A percentile compares a stretch with the other conserved stretches of the same genome.
phyloP scores from a whole-genome alignment of 164 flowering plant species.

The Vitis amurensis region DNA sequence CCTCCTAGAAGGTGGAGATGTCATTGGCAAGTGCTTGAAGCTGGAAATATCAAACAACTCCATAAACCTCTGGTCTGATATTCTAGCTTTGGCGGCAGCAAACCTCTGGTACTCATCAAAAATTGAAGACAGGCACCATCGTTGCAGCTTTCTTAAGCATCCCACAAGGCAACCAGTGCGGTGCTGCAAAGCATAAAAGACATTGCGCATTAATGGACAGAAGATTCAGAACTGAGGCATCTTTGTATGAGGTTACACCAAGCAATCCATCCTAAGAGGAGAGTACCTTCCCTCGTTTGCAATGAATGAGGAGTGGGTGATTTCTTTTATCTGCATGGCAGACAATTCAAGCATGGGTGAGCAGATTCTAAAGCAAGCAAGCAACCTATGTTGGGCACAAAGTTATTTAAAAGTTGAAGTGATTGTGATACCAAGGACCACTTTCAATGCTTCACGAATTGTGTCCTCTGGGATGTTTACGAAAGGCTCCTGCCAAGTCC shows the following conservation, averaged over 20 bases:
- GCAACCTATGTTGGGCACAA: not conserved
- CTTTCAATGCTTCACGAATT: slow-evolving; percentile 54
- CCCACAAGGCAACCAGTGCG: slow-evolving; percentile 79
- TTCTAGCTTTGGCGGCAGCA: slow-evolving; percentile 68
- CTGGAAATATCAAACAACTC: slow-evolving; percentile 55
- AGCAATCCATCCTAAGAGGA: too few relatives aligned
- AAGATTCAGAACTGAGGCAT: not conserved
- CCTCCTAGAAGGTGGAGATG: slow-evolving; percentile 33
- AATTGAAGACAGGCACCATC: slow-evolving; percentile 64
- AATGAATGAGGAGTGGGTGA: slow-evolving; percentile 74
- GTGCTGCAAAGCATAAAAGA: slow-evolving; percentile 41
- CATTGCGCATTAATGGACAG: not conserved
- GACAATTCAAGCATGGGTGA: not conserved
- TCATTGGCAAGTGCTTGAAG: slow-evolving; percentile 34
- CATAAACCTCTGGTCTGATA: slow-evolving; percentile 68
- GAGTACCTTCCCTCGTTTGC: slow-evolving; percentile 81
- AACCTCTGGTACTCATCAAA: slow-evolving; percentile 65
- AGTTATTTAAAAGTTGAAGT: slow-evolving; percentile 1
- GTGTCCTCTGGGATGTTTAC: slow-evolving; percentile 57
- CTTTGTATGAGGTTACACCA: too few relatives aligned
- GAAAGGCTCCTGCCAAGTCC: slow-evolving; percentile 46
- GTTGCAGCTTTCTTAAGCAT: slow-evolving; percentile 61
- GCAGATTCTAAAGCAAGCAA: not conserved
- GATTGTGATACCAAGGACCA: slow-evolving; percentile 37
- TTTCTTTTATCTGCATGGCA: slow-evolving; percentile 52